A percentile compares a stretch with the other conserved stretches of the same genome.
phyloP scores from a whole-genome alignment of 345 rosid species.

The Eucalyptus marginata region DNA sequence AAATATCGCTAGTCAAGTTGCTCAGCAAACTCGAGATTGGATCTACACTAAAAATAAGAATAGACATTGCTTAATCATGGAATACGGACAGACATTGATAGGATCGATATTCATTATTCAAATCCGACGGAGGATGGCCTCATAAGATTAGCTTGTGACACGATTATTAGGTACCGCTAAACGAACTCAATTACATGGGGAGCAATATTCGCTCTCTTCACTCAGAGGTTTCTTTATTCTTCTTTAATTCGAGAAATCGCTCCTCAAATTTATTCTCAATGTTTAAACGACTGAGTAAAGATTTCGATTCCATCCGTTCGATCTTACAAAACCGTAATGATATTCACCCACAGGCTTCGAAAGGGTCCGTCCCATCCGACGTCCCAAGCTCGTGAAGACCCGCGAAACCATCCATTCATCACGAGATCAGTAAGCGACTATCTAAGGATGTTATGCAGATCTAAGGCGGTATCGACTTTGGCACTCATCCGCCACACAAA shows the following conservation, averaged over 20 bases:
- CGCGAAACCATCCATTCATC: fast-evolving
- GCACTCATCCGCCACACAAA: too few species aligned
- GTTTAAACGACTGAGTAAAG: background rate
- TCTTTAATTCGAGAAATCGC: background rate
- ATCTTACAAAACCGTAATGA: background rate
- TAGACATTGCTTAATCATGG: background rate
- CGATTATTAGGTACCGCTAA: background rate
- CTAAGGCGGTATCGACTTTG: too few species aligned
- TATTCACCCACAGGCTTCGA: background rate
- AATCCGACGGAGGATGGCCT: background rate
- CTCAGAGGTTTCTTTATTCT: background rate
- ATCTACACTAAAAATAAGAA: background rate
- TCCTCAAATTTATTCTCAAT: background rate
- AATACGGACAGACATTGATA: background rate
- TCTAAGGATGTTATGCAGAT: background rate
- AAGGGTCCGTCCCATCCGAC: background rate
- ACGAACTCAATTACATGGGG: background rate
- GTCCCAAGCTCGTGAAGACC: background rate
- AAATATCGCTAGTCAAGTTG: background rate
- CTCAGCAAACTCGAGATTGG: background rate
- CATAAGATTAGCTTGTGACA: background rate
- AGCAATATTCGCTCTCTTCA: background rate
- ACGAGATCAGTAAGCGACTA: background rate
- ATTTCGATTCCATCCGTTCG: background rate
- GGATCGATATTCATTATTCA: background rate